Percentiles rank a stretch among this genome's conserved stretches.
These are phyloP conservation scores for Corymbia maculata DNA, from an alignment of 345 rosid species.

Conservation along the genomic window DNA sequence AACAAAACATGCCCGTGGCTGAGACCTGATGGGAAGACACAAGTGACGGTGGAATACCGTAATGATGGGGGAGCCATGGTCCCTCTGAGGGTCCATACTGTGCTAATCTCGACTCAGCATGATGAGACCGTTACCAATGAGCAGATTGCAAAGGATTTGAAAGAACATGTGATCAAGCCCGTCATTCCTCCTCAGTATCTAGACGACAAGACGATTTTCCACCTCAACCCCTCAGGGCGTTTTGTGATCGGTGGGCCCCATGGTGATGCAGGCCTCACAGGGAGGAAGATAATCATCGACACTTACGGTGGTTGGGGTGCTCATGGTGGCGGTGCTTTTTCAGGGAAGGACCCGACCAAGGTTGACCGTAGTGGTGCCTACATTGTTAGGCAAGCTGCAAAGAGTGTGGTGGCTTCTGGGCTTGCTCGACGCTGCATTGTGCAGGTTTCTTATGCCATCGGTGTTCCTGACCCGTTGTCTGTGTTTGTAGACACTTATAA, in stretches of 20 bases:
- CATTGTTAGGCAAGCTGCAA: conserved; percentile 15
- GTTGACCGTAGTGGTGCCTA: conserved; percentile 20
- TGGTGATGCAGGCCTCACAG: conserved; percentile 15
- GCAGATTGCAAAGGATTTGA: conserved; percentile 4
- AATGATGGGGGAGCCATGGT: conserved; percentile 21
- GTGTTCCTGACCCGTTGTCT: conserved; percentile 12
- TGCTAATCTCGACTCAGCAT: conserved; percentile 17
- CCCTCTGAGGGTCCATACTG: conserved; percentile 9
- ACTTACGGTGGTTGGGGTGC: conserved; percentile 21
- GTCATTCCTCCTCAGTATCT: conserved; percentile 12
- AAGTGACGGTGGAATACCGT: conserved; percentile 13
- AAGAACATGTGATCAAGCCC: conserved; percentile 14
- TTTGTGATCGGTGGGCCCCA: conserved; percentile 20
- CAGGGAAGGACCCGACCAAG: conserved; percentile 14
- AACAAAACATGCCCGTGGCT: conserved; percentile 14
- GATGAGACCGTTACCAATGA: conserved; percentile 7
- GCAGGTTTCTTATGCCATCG: conserved; percentile 20
- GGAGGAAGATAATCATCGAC: conserved; percentile 14
- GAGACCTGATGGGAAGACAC: conserved; percentile 23
- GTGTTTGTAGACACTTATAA: conserved; percentile 12
- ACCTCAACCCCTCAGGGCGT: conserved; percentile 19
- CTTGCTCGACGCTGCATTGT: conserved; percentile 17
- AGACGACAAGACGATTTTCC: conserved; percentile 16
- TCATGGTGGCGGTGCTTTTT: conserved; percentile 23
- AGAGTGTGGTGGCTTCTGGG: conserved; percentile 23